Conservation (phyloP, 2,329 filamentous ascomycete species). For the Pseudopyricularia javanii region DNA sequence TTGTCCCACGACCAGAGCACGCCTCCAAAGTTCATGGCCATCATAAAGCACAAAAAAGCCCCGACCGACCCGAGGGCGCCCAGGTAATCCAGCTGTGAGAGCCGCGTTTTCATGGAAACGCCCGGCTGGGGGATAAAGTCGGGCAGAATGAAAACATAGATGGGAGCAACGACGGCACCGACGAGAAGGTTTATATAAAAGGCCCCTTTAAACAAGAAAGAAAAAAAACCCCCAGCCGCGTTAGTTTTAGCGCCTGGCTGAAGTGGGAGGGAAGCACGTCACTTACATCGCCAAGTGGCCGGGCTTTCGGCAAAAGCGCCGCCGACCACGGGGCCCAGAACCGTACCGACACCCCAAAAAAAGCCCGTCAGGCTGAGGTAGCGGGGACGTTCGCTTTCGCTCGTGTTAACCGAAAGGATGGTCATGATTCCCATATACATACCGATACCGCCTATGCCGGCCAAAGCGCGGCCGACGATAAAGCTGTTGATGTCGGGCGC, state of each 20-base stretch:
- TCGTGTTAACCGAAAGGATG: constrained; percentile 2
- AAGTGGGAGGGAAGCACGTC: no score
- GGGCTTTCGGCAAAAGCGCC: constrained; percentile 28
- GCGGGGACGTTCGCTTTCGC: constrained; percentile 3
- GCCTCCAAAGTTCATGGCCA: constrained; percentile 40
- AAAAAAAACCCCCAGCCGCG: no score
- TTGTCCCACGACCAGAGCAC: constrained; percentile 31
- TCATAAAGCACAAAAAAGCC: constrained; percentile 24
- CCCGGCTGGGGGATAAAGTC: constrained; percentile 7
- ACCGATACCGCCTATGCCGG: constrained; percentile 7
- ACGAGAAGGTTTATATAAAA: constrained; percentile 47
- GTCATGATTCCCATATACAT: constrained; percentile 6
- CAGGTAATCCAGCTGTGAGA: constrained; percentile 26
- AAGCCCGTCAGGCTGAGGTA: constrained; percentile 19
- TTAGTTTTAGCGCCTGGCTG: no score
- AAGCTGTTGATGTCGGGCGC: constrained; percentile 9
- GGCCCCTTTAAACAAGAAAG: constrained; percentile 11
- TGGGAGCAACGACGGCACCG: constrained; percentile 19
- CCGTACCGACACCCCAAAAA: constrained; percentile 29
- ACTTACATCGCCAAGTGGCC: constrained; percentile 28
- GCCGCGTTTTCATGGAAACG: constrained; percentile 9
- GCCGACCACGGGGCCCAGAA: constrained; percentile 34
- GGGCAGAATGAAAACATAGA: constrained; percentile 18
- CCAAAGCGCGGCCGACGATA: constrained; percentile 11
- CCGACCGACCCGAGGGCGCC: constrained; percentile 28